Evolutionary conservation across 306 rosid genomes (phyloP), one percentile per base, ranked within the genome.

Genomic region (Carpinus viminea): DNA sequence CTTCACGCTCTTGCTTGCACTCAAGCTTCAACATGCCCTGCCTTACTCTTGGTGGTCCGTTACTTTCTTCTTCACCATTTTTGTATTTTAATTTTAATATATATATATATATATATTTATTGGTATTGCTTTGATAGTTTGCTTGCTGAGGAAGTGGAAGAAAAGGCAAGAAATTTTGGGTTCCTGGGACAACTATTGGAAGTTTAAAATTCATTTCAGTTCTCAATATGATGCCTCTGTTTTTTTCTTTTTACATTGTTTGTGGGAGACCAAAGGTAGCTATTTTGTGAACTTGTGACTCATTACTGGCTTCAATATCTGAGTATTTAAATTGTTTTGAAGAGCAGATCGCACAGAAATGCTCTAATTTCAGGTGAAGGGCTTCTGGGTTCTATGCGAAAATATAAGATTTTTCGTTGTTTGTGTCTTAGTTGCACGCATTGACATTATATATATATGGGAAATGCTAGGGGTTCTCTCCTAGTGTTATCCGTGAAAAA

Each of bases 41-140:
- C 78, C 43, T 8, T 77, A 45, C 72, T 82, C 90, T n/a, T 94
- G 97, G 98, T 91, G 98, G 97, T 92, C 28, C 71, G 98, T 83
- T 16, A 3, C 64, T 55, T 48, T 78, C 8, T 7, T 46, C 53
- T 77, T 53, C 41, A 3, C 8, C n/a, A 24, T 16, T 8, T 72
- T 43, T 38, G 11, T 31, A n/a, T 18, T 21, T 72, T 28, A 48
- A 13, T 48, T 28, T 70, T 51, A 24, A 24, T 24, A 24, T 24
- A 24, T 24, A 24, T 24, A 24, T 24, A 24, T 24, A 0, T 52
- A n/a, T n/a, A n/a, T n/a, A n/a, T 8, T 21, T 17, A 21, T 57
- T 21, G 65, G 16, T 24, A 9, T 59, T 59, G 36, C 15, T 55
- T 31, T 13, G 34, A 31, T 5, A 56, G 73, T 76, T 80, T 20